These are phyloP conservation scores for Ophiocordyceps camponoti-saundersi DNA, from an alignment of 2,329 filamentous ascomycete species.

Conservation along the genomic window DNA sequence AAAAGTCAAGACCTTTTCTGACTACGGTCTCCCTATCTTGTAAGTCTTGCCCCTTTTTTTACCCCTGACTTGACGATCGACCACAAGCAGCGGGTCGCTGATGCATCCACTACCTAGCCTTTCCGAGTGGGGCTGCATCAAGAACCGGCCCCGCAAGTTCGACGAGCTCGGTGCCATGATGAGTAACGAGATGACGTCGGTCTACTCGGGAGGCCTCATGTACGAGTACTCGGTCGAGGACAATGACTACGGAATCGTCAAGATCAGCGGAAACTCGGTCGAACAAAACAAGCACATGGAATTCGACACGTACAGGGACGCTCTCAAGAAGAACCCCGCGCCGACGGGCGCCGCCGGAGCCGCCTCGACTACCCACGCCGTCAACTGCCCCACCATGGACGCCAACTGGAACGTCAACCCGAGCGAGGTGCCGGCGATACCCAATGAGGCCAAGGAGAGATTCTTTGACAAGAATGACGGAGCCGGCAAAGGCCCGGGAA, in stretches of 20 bases:
- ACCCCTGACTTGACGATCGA: not conserved
- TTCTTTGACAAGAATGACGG: not conserved
- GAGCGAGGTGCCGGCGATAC: not conserved
- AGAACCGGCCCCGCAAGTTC: slow-evolving; percentile 60
- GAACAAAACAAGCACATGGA: slow-evolving; percentile 27
- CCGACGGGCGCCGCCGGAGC: slow-evolving; percentile 34
- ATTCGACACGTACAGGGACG: slow-evolving; percentile 37
- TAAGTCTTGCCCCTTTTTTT: slow-evolving; percentile 11
- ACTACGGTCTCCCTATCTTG: slow-evolving; percentile 81
- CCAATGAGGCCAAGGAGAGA: not conserved
- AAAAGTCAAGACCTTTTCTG: slow-evolving; percentile 75
- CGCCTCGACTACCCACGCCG: slow-evolving; percentile 25
- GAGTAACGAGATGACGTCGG: slow-evolving; percentile 61
- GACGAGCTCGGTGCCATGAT: slow-evolving; percentile 68
- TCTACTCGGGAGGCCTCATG: slow-evolving; percentile 91
- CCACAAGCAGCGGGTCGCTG: not conserved
- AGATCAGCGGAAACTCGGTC: slow-evolving; percentile 39
- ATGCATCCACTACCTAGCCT: slow-evolving; percentile 28
- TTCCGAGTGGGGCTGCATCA: slow-evolving; percentile 84
- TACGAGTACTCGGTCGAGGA: slow-evolving; percentile 83
- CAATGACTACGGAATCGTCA: slow-evolving; percentile 67
- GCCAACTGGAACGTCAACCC: not conserved
- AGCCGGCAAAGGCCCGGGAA: not conserved
- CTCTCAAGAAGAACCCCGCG: slow-evolving; percentile 28
- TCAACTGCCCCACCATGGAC: not conserved